Conservation (phyloP, 306 rosid genomes). For the Vigna nakashimae region DNA sequence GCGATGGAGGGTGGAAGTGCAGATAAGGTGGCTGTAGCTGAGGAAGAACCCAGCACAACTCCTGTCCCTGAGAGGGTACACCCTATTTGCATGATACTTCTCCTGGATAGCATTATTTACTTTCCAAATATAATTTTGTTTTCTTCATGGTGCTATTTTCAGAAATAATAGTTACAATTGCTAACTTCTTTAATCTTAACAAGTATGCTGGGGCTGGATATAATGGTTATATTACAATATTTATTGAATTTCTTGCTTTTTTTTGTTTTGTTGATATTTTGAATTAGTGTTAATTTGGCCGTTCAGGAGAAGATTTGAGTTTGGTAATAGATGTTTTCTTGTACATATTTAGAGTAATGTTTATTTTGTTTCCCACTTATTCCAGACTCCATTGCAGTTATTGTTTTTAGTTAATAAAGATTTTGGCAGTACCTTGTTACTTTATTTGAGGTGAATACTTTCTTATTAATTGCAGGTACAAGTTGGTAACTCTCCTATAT, state of each 20-base stretch:
- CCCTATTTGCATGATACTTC: constrained; percentile 32
- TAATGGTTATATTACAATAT: constrained; percentile 4
- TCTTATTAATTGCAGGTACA: constrained; percentile 66
- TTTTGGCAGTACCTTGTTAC: constrained; percentile 7
- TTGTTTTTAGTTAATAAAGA: background rate
- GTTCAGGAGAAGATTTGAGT: constrained; percentile 14
- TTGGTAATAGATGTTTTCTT: constrained; percentile 14
- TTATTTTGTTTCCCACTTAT: background rate
- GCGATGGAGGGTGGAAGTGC: constrained; percentile 86
- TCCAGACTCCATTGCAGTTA: background rate
- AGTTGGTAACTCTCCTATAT: constrained; percentile 88
- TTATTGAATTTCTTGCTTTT: constrained; percentile 15
- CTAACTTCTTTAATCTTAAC: background rate
- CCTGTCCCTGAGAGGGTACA: constrained; percentile 93
- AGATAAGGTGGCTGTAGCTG: constrained; percentile 74
- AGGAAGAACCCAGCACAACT: constrained; percentile 79
- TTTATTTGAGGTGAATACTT: constrained; percentile 23
- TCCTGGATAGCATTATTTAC: constrained; percentile 35
- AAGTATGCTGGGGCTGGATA: constrained; percentile 11
- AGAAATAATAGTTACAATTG: constrained; percentile 13
- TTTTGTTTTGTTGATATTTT: constrained; percentile 9
- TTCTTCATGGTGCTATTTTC: constrained; percentile 32
- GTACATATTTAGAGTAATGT: constrained; percentile 1
- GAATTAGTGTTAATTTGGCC: constrained; percentile 27
- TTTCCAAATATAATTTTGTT: constrained; percentile 25